These are phyloP conservation scores for Catenaria anguillulae DNA, from an alignment of 371 early-diverging fungal species.

Conservation along the genomic window DNA sequence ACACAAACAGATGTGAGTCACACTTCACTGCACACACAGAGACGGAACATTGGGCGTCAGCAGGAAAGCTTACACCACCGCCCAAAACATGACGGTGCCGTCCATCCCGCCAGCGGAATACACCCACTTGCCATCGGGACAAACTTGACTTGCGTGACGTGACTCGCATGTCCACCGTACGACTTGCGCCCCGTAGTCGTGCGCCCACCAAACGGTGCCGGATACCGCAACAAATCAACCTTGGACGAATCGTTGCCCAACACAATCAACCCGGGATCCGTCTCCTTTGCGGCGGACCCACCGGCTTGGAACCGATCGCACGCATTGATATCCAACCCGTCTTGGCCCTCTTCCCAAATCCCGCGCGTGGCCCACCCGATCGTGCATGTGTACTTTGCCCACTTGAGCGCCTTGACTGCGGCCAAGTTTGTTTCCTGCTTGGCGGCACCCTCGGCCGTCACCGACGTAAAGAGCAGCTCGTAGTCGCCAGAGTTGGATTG, in stretches of 20 bases:
- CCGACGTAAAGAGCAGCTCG: conserved; percentile 15
- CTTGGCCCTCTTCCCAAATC: conserved; percentile 13
- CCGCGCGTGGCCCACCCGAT: conserved; percentile 15
- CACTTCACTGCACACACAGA: too few species aligned
- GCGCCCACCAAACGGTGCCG: not conserved
- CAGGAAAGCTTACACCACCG: too few species aligned
- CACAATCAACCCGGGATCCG: conserved; percentile 9
- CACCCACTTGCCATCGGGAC: conserved; percentile 10
- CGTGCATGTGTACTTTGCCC: conserved; percentile 14
- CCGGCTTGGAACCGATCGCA: conserved; percentile 2
- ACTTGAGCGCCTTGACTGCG: conserved; percentile 8
- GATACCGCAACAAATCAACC: conserved; percentile 13
- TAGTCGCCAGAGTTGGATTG: conserved; percentile 13
- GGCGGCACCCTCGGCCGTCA: not conserved
- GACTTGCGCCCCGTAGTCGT: conserved; percentile 10
- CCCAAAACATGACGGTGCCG: conserved; percentile 12
- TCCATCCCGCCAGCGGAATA: conserved; percentile 19
- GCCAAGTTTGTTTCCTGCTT: conserved; percentile 8
- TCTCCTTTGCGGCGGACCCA: not conserved
- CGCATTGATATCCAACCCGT: conserved; percentile 16
- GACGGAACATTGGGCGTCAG: too few species aligned
- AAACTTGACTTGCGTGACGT: conserved; percentile 17
- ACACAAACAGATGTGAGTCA: too few species aligned
- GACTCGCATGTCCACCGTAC: conserved; percentile 16
- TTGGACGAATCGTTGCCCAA: conserved; percentile 13